Evolutionary conservation across 1,284 basidiomycete species (phyloP).

Genomic region (Cryptococcus amylolentus): DNA sequence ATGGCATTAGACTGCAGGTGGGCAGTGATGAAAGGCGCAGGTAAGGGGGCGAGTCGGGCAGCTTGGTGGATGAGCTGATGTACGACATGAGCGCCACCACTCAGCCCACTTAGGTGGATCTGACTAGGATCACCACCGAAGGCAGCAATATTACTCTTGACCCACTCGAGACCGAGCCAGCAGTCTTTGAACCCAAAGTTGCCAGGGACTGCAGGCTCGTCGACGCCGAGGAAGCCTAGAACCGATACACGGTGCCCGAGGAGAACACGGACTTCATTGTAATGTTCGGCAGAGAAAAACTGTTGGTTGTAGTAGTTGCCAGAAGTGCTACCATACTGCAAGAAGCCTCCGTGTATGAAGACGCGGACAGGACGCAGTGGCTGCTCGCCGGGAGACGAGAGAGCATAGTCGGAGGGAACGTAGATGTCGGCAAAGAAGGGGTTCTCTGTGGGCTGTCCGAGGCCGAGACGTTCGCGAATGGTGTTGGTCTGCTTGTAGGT

Average conservation of each 20-base stretch:
- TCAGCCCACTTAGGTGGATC: conserved; percentile 66
- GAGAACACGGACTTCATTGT: conserved; percentile 63
- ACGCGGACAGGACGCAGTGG: conserved; percentile 64
- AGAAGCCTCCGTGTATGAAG: conserved; percentile 73
- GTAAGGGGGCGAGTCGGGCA: conserved; percentile 58
- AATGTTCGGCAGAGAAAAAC: conserved; percentile 62
- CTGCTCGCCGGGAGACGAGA: conserved; percentile 51
- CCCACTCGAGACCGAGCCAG: conserved; percentile 63
- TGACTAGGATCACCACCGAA: conserved; percentile 59
- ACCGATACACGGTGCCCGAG: conserved; percentile 52
- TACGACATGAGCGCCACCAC: conserved; percentile 70
- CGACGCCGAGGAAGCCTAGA: conserved; percentile 68
- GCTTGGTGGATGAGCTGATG: conserved; percentile 69
- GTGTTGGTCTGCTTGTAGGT: conserved; percentile 33
- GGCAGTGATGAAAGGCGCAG: conserved; percentile 64
- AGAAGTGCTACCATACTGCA: conserved; percentile 70
- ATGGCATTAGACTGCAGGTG: conserved; percentile 69
- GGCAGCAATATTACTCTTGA: conserved; percentile 57
- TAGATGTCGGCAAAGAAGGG: conserved; percentile 73
- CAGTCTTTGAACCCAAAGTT: conserved; percentile 77
- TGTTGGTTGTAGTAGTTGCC: conserved; percentile 56
- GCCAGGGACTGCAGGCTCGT: conserved; percentile 57
- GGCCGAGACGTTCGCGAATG: conserved; percentile 48
- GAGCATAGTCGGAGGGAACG: conserved; percentile 54
- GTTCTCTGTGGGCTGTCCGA: conserved; percentile 65